Conservation (phyloP, 2,329 filamentous ascomycete species). For the Botrytis tulipae region DNA sequence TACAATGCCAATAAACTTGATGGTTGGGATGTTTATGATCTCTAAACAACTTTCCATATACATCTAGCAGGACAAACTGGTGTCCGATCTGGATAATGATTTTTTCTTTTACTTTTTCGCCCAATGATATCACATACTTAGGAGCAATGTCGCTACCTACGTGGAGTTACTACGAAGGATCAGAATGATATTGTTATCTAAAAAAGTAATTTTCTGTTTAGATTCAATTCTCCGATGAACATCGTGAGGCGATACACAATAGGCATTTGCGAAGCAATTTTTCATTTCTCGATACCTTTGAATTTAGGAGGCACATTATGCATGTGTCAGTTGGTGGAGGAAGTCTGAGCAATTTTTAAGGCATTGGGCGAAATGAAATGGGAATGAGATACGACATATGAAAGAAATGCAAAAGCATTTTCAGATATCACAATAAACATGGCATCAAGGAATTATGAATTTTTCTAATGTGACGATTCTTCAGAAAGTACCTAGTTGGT, state of each 20-base stretch:
- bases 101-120: conserved; percentile 26
- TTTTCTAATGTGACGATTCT: background rate
- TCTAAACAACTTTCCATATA: conserved; percentile 42
- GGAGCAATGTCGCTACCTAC: conserved; percentile 29
- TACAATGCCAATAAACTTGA: conserved; percentile 46
- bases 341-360: conserved; percentile 13
- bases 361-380: conserved; percentile 3
- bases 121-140: conserved; percentile 24
- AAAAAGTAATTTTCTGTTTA: conserved; percentile 36
- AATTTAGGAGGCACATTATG: conserved; percentile 13
- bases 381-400: conserved; percentile 9
- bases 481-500: background rate
- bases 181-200: conserved; percentile 34
- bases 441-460: conserved; percentile 5
- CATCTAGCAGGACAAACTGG: conserved; percentile 16
- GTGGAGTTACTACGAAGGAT: conserved; percentile 32
- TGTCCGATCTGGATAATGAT: conserved; percentile 31
- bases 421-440: conserved; percentile 16
- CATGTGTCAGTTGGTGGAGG: conserved; percentile 17
- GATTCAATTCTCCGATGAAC: conserved; percentile 32
- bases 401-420: conserved; percentile 18
- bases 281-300: conserved; percentile 24
- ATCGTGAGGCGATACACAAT: conserved; percentile 34
- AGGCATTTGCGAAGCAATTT: conserved; percentile 29
- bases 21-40: conserved; percentile 65